Base-by-base conservation (phyloP, 208 protist genomes). In the Plasmodiophora brassicae region DNA sequence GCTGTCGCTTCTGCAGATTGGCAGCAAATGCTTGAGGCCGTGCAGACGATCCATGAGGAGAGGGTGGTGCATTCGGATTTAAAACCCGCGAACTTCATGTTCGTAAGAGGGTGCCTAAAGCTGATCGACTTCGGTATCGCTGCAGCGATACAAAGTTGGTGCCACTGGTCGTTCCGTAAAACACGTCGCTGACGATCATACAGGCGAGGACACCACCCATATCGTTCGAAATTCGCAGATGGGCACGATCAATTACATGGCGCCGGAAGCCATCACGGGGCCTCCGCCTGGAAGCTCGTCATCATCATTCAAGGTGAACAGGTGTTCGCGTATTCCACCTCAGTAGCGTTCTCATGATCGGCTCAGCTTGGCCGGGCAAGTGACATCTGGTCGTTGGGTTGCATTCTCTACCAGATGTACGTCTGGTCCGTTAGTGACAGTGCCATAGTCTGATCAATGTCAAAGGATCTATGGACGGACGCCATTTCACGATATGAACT, bases 211-310 rank as follows among this genome's bases (percentile, higher is more conserved):
- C 53, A 93, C 91, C 45, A 93, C 92, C 0, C 89, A 93, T 45
- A 92, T 94, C 50, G 85, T 88, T 36, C 85, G 91, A 25, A 72
- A 92, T 45, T 85, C 71, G 43, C 54, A 86, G 53, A 86, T 88
- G 28, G 93, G 93, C 35, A 94, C 93, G 36, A 53, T 93, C 39
- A 94, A 94, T 87, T 94, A 94, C 87, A 94, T 94, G 88, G 71
- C 92, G 43, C 93, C 93, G 8, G 93, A 94, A 88, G 57, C 93
- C 8, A 87, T 94, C 32, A 10, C 46, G 8, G 89, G 86, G 1
- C 22, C 84, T 45, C 25, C 38, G 10, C n/a, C 5, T 8, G 36
- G 28, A 54, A 54, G 5, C 25, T 20, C 25, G 38, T 25, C 1
- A 22, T 71, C 54, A 71, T 36, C 65, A 5, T 78, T 36, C n/a